phyloP scores from a whole-genome alignment of 1,139 yeast species.

The Saccharomyces hybrid region DNA sequence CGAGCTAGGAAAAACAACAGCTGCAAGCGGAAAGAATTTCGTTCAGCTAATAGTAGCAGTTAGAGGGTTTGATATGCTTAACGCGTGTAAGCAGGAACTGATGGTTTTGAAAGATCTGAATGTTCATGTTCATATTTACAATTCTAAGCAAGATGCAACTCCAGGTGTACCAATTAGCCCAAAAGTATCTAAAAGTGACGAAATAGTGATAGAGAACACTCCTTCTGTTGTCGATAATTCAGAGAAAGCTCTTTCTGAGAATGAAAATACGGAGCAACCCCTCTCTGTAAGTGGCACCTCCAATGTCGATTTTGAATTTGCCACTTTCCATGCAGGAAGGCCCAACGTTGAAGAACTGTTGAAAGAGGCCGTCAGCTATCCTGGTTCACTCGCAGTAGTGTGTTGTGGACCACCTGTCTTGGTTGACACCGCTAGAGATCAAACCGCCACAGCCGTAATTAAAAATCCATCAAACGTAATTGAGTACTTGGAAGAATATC shows the following conservation, averaged over 20 bases:
- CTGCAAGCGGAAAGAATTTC: not conserved
- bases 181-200: not conserved
- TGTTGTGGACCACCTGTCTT: constrained; percentile 47
- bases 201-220: not conserved
- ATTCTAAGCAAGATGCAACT: not conserved
- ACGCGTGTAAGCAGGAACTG: constrained; percentile 1
- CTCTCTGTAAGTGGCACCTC: not conserved
- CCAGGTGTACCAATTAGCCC: not conserved
- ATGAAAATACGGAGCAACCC: not conserved
- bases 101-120: not conserved
- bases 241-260: not conserved
- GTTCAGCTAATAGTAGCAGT: constrained; percentile 3
- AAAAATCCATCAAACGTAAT: constrained; percentile 12
- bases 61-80: constrained; percentile 2
- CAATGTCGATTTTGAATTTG: not conserved
- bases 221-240: not conserved
- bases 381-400: constrained; percentile 36
- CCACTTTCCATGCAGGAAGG: constrained; percentile 36
- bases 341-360: constrained; percentile 40
- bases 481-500: constrained; percentile 25
- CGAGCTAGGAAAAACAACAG: not conserved
- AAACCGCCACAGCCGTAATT: constrained; percentile 26
- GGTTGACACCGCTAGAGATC: constrained; percentile 44
- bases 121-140: not conserved
- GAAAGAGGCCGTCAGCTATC: constrained; percentile 6